Evolutionary conservation across 1,284 basidiomycete species (phyloP).

Genomic region (Thelephora terrestris): DNA sequence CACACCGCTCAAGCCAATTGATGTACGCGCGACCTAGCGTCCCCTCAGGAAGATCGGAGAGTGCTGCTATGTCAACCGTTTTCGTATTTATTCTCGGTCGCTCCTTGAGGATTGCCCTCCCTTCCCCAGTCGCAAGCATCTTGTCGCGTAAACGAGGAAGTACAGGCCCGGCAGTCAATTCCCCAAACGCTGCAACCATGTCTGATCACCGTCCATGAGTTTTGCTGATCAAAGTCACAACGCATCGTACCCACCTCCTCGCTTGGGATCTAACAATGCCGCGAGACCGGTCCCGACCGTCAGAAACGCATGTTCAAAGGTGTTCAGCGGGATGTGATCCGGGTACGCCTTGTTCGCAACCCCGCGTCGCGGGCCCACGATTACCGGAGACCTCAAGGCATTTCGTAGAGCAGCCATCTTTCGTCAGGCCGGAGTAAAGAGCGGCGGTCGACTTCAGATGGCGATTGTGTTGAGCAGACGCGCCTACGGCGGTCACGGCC

Average conservation of each 20-base stretch:
- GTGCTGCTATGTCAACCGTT: slow-evolving; percentile 66
- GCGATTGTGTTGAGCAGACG: not conserved
- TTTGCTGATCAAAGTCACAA: not conserved
- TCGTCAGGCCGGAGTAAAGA: not conserved
- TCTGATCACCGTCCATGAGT: slow-evolving; percentile 37
- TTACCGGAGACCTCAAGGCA: not conserved
- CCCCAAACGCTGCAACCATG: slow-evolving; percentile 88
- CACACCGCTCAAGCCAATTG: slow-evolving; percentile 85
- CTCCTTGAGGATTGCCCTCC: slow-evolving; percentile 74
- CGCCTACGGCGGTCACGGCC: not conserved
- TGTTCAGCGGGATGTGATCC: slow-evolving; percentile 75
- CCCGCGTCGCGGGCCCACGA: not conserved
- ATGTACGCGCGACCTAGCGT: slow-evolving; percentile 85
- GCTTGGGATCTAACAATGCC: slow-evolving; percentile 72
- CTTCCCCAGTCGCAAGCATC: slow-evolving; percentile 77
- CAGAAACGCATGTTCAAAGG: slow-evolving; percentile 78
- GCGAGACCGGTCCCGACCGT: slow-evolving; percentile 81
- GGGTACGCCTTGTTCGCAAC: slow-evolving; percentile 36
- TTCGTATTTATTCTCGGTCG: slow-evolving; percentile 74
- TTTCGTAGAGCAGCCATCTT: not conserved
- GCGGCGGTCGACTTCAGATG: not conserved
- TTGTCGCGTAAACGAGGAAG: slow-evolving; percentile 71
- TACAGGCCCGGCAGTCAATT: slow-evolving; percentile 79
- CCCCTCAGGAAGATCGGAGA: slow-evolving; percentile 62
- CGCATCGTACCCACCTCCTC: slow-evolving; percentile 59